These are phyloP conservation scores for Mallotus japonicus DNA, from an alignment of 441 rosid genomes.

Conservation along the genomic window DNA sequence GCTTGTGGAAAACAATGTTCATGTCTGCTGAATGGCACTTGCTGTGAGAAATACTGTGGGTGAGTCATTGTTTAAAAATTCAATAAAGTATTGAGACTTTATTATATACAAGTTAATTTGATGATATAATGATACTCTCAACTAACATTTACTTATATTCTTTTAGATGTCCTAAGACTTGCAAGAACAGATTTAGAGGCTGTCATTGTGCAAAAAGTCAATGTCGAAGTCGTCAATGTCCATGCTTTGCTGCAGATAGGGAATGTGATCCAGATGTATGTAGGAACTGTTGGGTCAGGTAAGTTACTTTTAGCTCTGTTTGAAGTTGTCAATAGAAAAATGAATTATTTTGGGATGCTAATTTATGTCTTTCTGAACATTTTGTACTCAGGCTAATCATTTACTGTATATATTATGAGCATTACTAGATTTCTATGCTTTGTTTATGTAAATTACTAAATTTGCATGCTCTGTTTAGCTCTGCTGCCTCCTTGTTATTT, in stretches of 20 bases:
- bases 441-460: too few relatives aligned
- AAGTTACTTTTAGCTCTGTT: conserved; percentile 21
- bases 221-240: conserved; percentile 98
- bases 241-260: conserved; percentile 98
- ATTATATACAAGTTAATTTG: not conserved
- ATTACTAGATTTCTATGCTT: not conserved
- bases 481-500: not conserved
- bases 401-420: not conserved
- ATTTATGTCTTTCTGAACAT: not conserved
- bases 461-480: not conserved
- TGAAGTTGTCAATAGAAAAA: not conserved
- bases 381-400: not conserved
- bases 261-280: conserved; percentile 99
- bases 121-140: conserved; percentile 18
- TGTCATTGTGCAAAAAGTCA: conserved; percentile 99
- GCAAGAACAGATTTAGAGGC: conserved; percentile 99
- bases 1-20: conserved; percentile 94
- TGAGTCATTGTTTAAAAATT: conserved; percentile 38
- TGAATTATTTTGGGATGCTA: not conserved
- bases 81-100: conserved; percentile 1
- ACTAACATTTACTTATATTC: conserved; percentile 27
- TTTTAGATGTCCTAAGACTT: conserved; percentile 88
- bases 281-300: conserved; percentile 99
- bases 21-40: conserved; percentile 88
- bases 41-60: conserved; percentile 99